Percentiles rank a stretch among this genome's conserved stretches.
Conservation (phyloP, 2,329 filamentous ascomycete species). For the Colletotrichum agaves region DNA sequence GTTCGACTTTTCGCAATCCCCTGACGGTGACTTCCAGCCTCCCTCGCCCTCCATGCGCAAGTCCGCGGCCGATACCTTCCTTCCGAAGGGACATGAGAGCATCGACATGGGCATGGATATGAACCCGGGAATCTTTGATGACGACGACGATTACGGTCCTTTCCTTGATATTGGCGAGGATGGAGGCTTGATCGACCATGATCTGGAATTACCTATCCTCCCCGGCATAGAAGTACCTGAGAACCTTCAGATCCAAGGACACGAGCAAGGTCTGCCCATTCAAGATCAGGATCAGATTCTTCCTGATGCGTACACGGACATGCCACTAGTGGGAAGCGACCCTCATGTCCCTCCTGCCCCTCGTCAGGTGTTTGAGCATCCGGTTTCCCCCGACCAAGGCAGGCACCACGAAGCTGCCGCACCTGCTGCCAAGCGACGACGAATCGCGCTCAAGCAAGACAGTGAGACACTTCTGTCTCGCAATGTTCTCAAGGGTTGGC, state of each 20-base stretch:
- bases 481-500: conserved; percentile 46
- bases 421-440: background rate
- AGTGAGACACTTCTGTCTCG: background rate
- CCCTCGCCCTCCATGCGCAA: conserved; percentile 48
- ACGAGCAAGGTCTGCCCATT: conserved; percentile 31
- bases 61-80: conserved; percentile 38
- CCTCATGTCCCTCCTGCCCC: background rate
- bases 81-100: conserved; percentile 15
- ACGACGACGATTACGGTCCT: conserved; percentile 50
- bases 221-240: conserved; percentile 38
- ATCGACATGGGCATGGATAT: conserved; percentile 26
- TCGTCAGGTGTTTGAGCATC: background rate
- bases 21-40: conserved; percentile 47
- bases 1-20: conserved; percentile 46
- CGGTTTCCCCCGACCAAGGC: background rate
- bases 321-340: conserved; percentile 3
- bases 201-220: conserved; percentile 57
- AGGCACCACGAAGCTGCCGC: background rate
- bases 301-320: background rate
- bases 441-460: conserved; percentile 4
- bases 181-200: conserved; percentile 60
- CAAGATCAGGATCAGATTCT: background rate
- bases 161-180: conserved; percentile 62
- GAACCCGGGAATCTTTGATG: conserved; percentile 49
- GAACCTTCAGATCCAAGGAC: conserved; percentile 15